Evolutionary conservation across 305 asterid species (phyloP).

Genomic region (Solanum hybrid): DNA sequence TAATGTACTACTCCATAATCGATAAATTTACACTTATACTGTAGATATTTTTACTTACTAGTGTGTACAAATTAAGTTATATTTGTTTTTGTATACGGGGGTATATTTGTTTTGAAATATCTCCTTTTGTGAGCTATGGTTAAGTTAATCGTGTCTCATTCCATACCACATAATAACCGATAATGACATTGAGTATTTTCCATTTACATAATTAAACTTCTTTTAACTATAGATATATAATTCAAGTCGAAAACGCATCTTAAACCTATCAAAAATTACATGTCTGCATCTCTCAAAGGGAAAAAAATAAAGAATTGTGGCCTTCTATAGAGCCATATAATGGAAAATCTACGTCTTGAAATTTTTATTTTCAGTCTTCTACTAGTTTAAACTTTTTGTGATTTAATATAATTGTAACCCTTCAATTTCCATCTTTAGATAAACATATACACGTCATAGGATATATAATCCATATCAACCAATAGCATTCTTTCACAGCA

Average conservation of each 20-base stretch:
- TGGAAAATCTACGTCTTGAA: background rate
- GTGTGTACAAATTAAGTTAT: no score
- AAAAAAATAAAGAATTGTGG: background rate
- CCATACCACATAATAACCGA: background rate
- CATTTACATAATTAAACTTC: background rate
- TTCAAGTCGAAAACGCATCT: background rate
- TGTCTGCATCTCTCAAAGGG: background rate
- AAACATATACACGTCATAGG: conserved; percentile 26
- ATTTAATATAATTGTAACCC: background rate
- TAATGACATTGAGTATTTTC: background rate
- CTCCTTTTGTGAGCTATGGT: no score
- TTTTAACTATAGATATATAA: background rate
- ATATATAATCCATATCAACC: conserved; percentile 26
- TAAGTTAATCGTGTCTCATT: background rate
- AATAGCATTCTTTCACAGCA: conserved; percentile 12
- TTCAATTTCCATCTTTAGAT: conserved; percentile 14
- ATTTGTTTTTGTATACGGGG: no score
- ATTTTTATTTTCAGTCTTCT: background rate
- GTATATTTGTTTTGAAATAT: no score
- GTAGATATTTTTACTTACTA: no score
- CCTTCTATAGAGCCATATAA: background rate
- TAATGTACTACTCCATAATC: no score
- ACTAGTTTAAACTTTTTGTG: background rate
- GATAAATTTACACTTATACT: no score
- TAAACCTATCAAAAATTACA: background rate